Base-by-base conservation (phyloP, 2,329 filamentous ascomycete species). In the Claviceps sp. region DNA sequence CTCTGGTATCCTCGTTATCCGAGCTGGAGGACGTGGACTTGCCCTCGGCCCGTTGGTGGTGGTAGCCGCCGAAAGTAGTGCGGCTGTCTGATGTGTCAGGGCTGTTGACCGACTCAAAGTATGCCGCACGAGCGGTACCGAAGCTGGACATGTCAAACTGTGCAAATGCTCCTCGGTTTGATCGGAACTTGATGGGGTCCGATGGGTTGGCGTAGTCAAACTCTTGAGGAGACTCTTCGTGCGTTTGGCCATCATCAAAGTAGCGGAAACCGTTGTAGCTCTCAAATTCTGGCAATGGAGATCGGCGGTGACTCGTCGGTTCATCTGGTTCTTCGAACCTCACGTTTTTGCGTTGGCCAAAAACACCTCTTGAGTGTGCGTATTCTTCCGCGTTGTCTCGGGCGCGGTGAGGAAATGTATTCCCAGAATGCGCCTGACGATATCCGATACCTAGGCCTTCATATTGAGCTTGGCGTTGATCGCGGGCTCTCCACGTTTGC, bases 91-190 rank as follows among this genome's bases (percentile, higher is more conserved):
- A 20, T 42, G 22, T 17, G 6, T 29, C 20, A 17, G 20, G 44
- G 17, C 39, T 44, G 26, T 26, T 34, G 17, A 20, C 22, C 2
- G 47, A 47, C 8, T 3, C 38, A n/a, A 44, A 45, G 13, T 43
- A 42, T 46, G 42, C 40, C 9, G 29, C 17, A 5, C 23, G n/a
- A 5, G 44, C 16, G 26, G 23, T 43, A 9, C 29, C 29, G 38
- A 47, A 52, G 20, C 47, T 29, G n/a, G 50, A 50, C 16, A 45
- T 50, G 37, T 34, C 50, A n/a, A 50, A 49, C 13, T 20, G 46
- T 16, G 43, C 47, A 23, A 54, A 54, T 1, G 50, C 52, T 43
- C 52, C 52, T 36, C 47, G 37, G 20, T 44, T 47, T 20, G 43
- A 44, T 17, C 22, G 36, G 16, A 49, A 50, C n/a, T 38, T 23